phyloP scores from a whole-genome alignment of 169 alveolate genomes.

The Plasmodium gaboni region DNA sequence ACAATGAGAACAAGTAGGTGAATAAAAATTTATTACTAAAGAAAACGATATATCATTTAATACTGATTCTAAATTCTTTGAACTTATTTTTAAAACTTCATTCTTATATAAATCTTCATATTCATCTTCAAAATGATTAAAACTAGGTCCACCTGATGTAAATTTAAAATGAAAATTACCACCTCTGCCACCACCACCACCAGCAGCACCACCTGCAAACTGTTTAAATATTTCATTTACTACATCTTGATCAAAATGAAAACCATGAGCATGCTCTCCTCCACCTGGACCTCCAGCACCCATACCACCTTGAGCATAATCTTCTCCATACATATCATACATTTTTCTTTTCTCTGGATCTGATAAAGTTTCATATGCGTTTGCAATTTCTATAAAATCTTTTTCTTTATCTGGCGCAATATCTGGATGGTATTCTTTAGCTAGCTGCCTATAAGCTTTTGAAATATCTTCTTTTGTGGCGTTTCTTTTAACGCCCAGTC shows the following conservation, averaged over 20 bases:
- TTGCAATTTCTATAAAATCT: constrained; percentile 91
- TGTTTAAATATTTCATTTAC: constrained; percentile 88
- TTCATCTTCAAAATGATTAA: constrained; percentile 37
- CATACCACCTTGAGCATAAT: constrained; percentile 87
- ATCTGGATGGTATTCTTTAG: constrained; percentile 94
- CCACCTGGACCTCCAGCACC: constrained; percentile 73
- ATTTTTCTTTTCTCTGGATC: constrained; percentile 92
- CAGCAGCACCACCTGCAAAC: constrained; percentile 79
- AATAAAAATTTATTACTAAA: constrained; percentile 83
- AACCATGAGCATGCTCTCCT: constrained; percentile 80
- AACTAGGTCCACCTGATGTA: constrained; percentile 72
- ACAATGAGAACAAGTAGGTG: constrained; percentile 87
- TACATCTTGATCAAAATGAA: constrained; percentile 85
- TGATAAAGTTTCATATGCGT: constrained; percentile 94
- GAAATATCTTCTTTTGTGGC: constrained; percentile 92
- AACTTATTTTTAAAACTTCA: constrained; percentile 78
- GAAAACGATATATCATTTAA: constrained; percentile 70
- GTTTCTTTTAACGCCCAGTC: constrained; percentile 89
- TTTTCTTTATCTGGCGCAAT: constrained; percentile 91
- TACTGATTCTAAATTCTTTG: constrained; percentile 40
- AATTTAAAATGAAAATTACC: constrained; percentile 74
- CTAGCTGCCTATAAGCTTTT: constrained; percentile 94
- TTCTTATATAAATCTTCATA: constrained; percentile 77
- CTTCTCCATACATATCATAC: constrained; percentile 95
- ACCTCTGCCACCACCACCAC: constrained; percentile 61